Evolutionary conservation across 805 yeast genomes (phyloP).

Genomic region (Blastobotrys terrestris): DNA sequence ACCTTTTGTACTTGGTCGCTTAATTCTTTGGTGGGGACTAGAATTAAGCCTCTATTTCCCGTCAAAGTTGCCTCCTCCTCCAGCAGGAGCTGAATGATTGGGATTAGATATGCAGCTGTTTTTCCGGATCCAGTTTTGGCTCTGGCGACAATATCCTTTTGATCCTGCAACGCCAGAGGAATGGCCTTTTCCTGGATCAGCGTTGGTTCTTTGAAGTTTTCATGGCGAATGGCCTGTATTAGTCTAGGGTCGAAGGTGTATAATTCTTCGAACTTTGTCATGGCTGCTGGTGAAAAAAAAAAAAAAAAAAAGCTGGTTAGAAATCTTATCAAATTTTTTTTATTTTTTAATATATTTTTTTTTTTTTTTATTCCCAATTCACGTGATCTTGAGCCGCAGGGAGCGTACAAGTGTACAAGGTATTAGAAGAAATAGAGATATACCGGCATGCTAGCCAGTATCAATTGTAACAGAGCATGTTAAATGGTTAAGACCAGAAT

Average conservation of each 20-base stretch:
- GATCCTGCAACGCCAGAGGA: constrained; percentile 83
- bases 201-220: constrained; percentile 83
- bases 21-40: constrained; percentile 92
- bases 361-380: no score
- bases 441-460: no score
- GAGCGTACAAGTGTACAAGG: no score
- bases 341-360: no score
- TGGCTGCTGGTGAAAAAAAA: background rate
- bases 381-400: background rate
- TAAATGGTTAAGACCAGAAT: no score
- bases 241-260: constrained; percentile 74
- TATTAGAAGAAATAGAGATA: no score
- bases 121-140: constrained; percentile 97
- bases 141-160: constrained; percentile 86
- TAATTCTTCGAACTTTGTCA: constrained; percentile 35
- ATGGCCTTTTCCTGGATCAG: constrained; percentile 87
- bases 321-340: background rate
- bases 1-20: constrained; percentile 78
- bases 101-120: constrained; percentile 84
- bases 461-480: no score
- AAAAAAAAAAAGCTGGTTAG: background rate
- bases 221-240: constrained; percentile 71
- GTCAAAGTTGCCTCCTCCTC: constrained; percentile 26
- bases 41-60: constrained; percentile 51
- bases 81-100: constrained; percentile 74